Evolutionary conservation across 352 stramenopile species (phyloP).

Genomic region (Phytophthora cactorum): DNA sequence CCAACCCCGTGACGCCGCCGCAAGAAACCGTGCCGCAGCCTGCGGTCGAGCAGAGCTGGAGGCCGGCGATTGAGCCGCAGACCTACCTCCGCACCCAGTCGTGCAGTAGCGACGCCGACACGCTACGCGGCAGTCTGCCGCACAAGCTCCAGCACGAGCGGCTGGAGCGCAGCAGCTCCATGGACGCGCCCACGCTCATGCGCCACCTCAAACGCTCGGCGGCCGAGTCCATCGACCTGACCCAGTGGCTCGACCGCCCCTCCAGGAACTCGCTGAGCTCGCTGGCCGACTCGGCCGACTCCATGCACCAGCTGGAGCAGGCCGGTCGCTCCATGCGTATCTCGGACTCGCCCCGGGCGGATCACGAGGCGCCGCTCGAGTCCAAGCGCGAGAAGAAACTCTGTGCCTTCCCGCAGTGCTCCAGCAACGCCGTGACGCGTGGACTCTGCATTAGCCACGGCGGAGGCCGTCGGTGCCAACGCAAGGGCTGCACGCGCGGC

Average conservation of each 20-base stretch:
- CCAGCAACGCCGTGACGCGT: constrained; percentile 80
- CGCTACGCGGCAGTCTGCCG: constrained; percentile 14
- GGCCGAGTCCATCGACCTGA: constrained; percentile 44
- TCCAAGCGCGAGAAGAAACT: constrained; percentile 77
- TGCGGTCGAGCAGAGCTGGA: constrained; percentile 26
- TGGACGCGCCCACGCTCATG: constrained; percentile 53
- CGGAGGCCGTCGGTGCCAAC: constrained; percentile 79
- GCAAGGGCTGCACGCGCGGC: constrained; percentile 81
- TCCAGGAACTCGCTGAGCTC: constrained; percentile 45
- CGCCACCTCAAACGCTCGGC: constrained; percentile 31
- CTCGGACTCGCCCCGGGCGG: constrained; percentile 33
- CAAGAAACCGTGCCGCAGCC: background rate
- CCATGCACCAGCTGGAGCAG: constrained; percentile 58
- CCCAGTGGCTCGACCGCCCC: constrained; percentile 47
- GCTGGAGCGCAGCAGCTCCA: constrained; percentile 68
- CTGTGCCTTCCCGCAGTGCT: constrained; percentile 73
- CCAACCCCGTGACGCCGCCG: constrained; percentile 5
- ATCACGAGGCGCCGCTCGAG: constrained; percentile 24
- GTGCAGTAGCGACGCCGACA: constrained; percentile 26
- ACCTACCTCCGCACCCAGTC: constrained; percentile 35
- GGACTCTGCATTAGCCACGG: constrained; percentile 86
- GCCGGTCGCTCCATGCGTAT: constrained; percentile 41
- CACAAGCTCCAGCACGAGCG: constrained; percentile 33
- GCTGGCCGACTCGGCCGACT: constrained; percentile 66
- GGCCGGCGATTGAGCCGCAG: constrained; percentile 25